A percentile compares a stretch with the other conserved stretches of the same genome.
phyloP scores from a whole-genome alignment of 2,329 filamentous ascomycete species.

The Trichoderma gracile region DNA sequence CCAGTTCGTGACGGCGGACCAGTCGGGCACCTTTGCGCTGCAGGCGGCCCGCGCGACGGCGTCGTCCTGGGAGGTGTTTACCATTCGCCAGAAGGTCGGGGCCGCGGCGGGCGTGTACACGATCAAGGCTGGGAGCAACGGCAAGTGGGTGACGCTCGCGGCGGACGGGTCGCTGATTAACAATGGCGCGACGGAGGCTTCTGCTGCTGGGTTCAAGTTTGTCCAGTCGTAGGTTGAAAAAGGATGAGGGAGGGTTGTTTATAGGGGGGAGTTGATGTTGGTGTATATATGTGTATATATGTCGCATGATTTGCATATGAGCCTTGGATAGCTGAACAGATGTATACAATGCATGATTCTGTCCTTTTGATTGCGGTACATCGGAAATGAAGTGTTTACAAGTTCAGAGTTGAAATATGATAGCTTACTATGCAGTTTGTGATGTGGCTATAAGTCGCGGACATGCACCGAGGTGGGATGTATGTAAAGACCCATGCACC shows the following conservation, averaged over 20 bases:
- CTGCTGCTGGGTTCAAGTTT: constrained; percentile 28
- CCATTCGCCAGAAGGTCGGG: constrained; percentile 30
- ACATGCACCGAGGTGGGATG: no score
- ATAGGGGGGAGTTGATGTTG: neutral
- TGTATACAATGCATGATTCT: no score
- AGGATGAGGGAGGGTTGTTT: no score
- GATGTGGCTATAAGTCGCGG: no score
- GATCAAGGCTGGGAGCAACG: constrained; percentile 32
- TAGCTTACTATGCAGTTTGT: no score
- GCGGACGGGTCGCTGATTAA: constrained; percentile 30
- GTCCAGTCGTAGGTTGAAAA: neutral
- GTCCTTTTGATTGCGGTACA: no score
- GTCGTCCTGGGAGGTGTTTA: constrained; percentile 31
- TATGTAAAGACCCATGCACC: no score
- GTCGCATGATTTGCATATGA: no score
- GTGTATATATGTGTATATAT: no score
- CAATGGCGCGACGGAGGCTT: constrained; percentile 27
- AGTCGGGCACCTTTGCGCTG: constrained; percentile 28
- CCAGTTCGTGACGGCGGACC: constrained; percentile 30
- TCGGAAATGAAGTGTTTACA: no score
- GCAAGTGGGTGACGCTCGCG: constrained; percentile 29
- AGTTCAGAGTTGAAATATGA: no score
- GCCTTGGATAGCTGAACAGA: no score
- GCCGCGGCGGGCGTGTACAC: constrained; percentile 30
- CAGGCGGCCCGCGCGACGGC: constrained; percentile 28